These are phyloP conservation scores for Erigeron philadelphicus DNA, from an alignment of 140 eudicot species.

Conservation along the genomic window DNA sequence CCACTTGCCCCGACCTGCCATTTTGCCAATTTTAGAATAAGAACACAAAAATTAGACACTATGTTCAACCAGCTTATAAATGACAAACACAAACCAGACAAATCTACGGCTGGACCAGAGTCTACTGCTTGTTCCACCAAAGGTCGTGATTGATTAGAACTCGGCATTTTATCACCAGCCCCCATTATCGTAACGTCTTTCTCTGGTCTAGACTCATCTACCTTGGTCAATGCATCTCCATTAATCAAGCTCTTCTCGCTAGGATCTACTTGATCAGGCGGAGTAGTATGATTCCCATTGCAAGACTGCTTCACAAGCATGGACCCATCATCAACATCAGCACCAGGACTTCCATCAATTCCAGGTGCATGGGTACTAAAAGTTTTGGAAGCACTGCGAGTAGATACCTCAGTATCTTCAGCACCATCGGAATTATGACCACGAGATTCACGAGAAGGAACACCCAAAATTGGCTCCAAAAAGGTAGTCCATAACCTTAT, in stretches of 20 bases:
- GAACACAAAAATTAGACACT: constrained; percentile 2
- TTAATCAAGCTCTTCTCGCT: constrained; percentile 33
- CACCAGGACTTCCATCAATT: constrained; percentile 37
- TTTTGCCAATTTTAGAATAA: constrained; percentile 2
- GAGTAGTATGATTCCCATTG: constrained; percentile 44
- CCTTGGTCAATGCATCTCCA: constrained; percentile 44
- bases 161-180: constrained; percentile 25
- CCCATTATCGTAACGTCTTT: constrained; percentile 24
- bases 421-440: constrained; percentile 31
- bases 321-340: constrained; percentile 33
- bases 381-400: constrained; percentile 26
- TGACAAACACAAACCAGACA: constrained; percentile 36
- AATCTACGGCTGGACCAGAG: constrained; percentile 33
- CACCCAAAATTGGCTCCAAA: constrained; percentile 80
- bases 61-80: not conserved
- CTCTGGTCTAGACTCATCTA: constrained; percentile 35
- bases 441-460: constrained; percentile 40
- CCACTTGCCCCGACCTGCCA: constrained; percentile 16
- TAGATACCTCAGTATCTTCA: constrained; percentile 47
- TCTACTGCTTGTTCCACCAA: constrained; percentile 35
- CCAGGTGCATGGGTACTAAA: constrained; percentile 28
- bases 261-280: constrained; percentile 36
- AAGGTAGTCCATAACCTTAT: constrained; percentile 77
- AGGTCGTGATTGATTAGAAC: constrained; percentile 15
- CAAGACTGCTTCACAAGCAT: constrained; percentile 33